Evolutionary conservation across 2,329 filamentous ascomycete genomes (phyloP).

Genomic region (Raffaelea ambrosiae): DNA sequence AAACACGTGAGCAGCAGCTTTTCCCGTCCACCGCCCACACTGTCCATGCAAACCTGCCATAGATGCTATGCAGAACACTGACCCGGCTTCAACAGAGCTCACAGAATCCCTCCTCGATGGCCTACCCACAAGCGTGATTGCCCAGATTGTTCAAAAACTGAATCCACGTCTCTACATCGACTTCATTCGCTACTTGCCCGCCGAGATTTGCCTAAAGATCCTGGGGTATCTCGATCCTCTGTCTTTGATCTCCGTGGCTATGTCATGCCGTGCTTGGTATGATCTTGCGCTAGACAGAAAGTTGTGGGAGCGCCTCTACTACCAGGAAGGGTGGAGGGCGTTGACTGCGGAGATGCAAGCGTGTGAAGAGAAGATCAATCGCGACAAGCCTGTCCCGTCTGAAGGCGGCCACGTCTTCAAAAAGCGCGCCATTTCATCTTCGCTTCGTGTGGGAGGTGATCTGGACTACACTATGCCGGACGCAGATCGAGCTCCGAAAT

Average conservation of each 20-base stretch:
- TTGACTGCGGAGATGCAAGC: conserved; percentile 54
- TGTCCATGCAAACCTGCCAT: too few relatives aligned
- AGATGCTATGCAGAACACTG: too few relatives aligned
- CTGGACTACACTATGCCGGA: conserved; percentile 18
- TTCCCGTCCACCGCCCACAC: too few relatives aligned
- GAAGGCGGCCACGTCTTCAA: conserved; percentile 45
- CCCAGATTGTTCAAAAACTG: conserved; percentile 70
- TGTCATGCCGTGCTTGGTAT: conserved; percentile 76
- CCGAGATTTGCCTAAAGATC: conserved; percentile 85
- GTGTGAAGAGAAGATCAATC: conserved; percentile 55
- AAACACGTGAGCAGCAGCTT: conserved; percentile 7
- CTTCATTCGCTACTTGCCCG: conserved; percentile 75
- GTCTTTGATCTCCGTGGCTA: conserved; percentile 71
- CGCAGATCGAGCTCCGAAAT: background rate
- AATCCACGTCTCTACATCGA: conserved; percentile 86
- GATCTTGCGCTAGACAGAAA: conserved; percentile 71
- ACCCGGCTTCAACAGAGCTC: conserved; percentile 54
- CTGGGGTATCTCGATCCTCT: conserved; percentile 76
- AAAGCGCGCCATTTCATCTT: conserved; percentile 41
- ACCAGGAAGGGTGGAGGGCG: conserved; percentile 77
- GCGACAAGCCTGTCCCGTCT: conserved; percentile 32
- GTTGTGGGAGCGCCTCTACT: conserved; percentile 79
- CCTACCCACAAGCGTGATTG: conserved; percentile 71
- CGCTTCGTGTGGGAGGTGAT: conserved; percentile 27
- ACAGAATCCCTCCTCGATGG: conserved; percentile 70